phyloP scores from a whole-genome alignment of 2,329 filamentous ascomycete genomes.

The Colletotrichum endophyticum region DNA sequence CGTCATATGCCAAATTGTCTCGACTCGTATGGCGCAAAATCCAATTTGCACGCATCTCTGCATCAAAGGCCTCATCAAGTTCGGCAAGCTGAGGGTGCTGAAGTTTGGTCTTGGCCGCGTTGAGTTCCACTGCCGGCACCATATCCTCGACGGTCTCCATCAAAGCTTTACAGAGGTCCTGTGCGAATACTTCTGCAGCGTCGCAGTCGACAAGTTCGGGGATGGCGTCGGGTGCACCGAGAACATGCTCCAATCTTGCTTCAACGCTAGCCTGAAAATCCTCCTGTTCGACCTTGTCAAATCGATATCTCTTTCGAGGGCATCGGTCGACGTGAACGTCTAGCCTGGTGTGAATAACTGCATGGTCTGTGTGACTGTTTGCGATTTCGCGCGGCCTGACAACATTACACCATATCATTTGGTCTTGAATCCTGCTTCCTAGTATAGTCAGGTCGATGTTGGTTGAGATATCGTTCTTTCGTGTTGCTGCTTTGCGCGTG shows the following conservation, averaged over 20 bases:
- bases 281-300: background rate
- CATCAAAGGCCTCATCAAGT: background rate
- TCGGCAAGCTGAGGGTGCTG: background rate
- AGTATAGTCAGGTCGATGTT: background rate
- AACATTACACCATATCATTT: background rate
- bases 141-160: background rate
- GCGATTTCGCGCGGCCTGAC: background rate
- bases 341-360: background rate
- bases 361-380: background rate
- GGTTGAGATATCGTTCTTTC: accelerated
- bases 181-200: background rate
- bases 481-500: background rate
- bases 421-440: background rate
- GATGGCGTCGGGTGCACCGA: background rate
- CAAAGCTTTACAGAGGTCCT: background rate
- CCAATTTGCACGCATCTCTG: background rate
- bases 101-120: background rate
- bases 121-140: background rate
- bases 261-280: background rate
- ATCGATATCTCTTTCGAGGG: background rate
- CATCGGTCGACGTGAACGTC: background rate
- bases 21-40: accelerated
- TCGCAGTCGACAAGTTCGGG: background rate
- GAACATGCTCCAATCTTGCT: background rate
- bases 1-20: background rate